phyloP scores from a whole-genome alignment of 2,329 filamentous ascomycete species.

The Orbilia javanica region DNA sequence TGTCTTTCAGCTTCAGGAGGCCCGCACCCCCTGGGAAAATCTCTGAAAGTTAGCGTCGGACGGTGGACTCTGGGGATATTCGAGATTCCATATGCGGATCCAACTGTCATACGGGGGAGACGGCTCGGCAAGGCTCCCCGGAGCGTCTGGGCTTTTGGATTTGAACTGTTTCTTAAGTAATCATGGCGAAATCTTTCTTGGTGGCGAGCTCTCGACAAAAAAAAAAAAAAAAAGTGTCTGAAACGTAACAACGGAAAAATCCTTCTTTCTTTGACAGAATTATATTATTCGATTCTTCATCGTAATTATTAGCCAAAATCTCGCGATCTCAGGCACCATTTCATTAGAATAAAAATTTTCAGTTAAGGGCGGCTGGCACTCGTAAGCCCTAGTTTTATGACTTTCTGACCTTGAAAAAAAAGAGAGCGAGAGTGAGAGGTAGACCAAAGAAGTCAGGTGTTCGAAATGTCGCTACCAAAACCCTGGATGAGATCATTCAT shows the following conservation, averaged over 20 bases:
- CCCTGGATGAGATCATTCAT: constrained; percentile 53
- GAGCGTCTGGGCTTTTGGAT: background rate
- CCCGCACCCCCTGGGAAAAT: constrained; percentile 20
- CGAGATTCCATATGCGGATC: constrained; percentile 40
- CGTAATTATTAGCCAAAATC: constrained; percentile 26
- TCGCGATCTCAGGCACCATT: constrained; percentile 35
- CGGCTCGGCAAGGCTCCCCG: constrained; percentile 17
- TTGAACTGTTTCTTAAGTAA: constrained; percentile 22
- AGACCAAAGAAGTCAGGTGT: constrained; percentile 15
- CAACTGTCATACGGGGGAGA: constrained; percentile 29
- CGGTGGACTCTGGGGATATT: constrained; percentile 5
- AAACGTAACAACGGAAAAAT: constrained; percentile 10
- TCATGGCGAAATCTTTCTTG: constrained; percentile 9
- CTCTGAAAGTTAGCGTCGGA: constrained; percentile 33
- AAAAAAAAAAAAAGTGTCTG: no score
- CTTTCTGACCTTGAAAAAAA: background rate
- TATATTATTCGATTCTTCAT: constrained; percentile 8
- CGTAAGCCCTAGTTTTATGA: constrained; percentile 1
- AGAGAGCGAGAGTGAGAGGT: no score
- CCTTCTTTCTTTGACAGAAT: constrained; percentile 4
- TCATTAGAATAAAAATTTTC: constrained; percentile 17
- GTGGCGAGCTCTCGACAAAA: constrained; percentile 32
- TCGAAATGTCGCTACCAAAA: constrained; percentile 43
- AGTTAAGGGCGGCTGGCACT: background rate
- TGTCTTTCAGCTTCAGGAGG: background rate